Conservation (phyloP, 306 rosid genomes). For the Prunus mume region DNA sequence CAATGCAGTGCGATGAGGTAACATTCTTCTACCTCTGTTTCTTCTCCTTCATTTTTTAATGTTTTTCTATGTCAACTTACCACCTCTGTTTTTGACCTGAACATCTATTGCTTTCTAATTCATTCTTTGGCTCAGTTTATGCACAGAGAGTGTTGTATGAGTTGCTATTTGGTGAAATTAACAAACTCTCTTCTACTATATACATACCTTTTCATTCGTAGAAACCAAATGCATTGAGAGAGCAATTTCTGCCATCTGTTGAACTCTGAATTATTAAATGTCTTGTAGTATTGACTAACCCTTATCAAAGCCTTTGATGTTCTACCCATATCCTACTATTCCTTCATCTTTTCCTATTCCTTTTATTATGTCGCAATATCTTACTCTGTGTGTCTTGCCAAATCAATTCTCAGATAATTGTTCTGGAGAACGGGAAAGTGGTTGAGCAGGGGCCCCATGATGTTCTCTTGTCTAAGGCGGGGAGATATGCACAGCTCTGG, state of each 20-base stretch:
- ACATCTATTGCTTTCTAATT: background rate
- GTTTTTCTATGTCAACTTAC: background rate
- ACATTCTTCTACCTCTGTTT: background rate
- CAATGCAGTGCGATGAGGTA: slow-evolving; percentile 99
- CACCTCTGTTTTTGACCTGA: background rate
- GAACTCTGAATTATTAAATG: background rate
- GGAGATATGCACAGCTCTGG: slow-evolving; percentile 98
- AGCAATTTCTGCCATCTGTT: background rate
- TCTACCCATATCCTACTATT: background rate
- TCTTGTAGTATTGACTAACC: background rate
- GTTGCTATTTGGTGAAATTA: background rate
- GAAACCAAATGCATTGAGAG: background rate
- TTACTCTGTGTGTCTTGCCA: slow-evolving; percentile 3
- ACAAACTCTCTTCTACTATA: background rate
- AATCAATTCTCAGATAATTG: slow-evolving; percentile 62
- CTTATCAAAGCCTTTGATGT: background rate
- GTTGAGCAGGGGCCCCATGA: slow-evolving; percentile 95
- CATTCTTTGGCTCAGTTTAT: background rate
- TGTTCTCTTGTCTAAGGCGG: slow-evolving; percentile 65
- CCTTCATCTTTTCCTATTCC: background rate
- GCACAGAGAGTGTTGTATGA: background rate
- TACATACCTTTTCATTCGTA: too few species aligned
- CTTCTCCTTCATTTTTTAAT: background rate
- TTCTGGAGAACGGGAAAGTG: slow-evolving; percentile 91
- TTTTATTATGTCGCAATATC: background rate